Evolutionary conservation across 345 rosid species (phyloP), one percentile per base, ranked within the genome.

Genomic region (Mallotus nudiflorus): DNA sequence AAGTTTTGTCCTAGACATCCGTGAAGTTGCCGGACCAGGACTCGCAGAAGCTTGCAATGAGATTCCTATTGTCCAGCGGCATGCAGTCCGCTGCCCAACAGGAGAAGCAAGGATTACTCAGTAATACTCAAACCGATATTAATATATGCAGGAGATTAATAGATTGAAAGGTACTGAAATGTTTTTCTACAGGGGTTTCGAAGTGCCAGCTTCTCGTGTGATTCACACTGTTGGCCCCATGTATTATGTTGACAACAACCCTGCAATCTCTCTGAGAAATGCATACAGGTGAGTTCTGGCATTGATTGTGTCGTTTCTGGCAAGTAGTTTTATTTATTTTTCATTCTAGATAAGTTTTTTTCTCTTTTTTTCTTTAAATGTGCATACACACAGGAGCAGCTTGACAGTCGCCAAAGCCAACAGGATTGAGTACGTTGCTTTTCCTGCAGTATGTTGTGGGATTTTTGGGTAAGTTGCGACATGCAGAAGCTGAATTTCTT

Each of bases 51-150:
- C 94, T 44, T 89, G 96, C 80, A 77, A 71, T 73, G 78, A 83
- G 63, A 87, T 86, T 65, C 94, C 93, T 18, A 86, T 88, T 80
- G 90, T 85, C 56, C 78, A n/a, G n/a, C n/a, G 37, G 55, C 4
- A 33, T 24, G 94, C 85, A 33, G 74, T 91, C 1, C 94, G 96
- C 56, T 91, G 98, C 76, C 97, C 91, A 1, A 77, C 82, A 0
- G 97, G 97, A 59, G 91, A 93, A 86, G 96, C 97, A 59, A 89
- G 97, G 77, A 88, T 93, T 65, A 89, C 97, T 40, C 89, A 77
- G 95, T 91, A 58, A 12, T 56, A 12, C 8, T 6, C 37, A 33
- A 33, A n/a, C n/a, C n/a, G n/a, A n/a, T n/a, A n/a, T n/a, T n/a
- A n/a, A n/a, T n/a, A n/a, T n/a, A n/a, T n/a, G n/a, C n/a, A n/a